A percentile compares a stretch with the other conserved stretches of the same genome.
Evolutionary conservation across 495 filamentous ascomycete species (phyloP).

Genomic region (Penicillium pulvis): DNA sequence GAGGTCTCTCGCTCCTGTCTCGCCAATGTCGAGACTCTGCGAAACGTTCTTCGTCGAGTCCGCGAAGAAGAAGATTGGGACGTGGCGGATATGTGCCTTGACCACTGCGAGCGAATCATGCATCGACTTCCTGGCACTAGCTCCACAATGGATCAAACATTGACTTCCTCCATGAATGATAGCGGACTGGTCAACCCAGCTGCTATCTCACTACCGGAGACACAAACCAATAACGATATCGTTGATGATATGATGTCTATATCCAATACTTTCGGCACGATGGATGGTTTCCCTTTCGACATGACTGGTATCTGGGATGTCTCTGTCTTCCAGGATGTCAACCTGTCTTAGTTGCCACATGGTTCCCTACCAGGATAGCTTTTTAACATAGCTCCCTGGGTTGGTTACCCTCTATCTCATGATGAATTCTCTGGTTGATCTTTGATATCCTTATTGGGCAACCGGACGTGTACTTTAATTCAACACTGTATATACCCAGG

Average conservation of each 20-base stretch:
- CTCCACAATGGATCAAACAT: slow-evolving; percentile 23
- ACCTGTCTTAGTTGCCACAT: slow-evolving; percentile 29
- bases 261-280: slow-evolving; percentile 50
- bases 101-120: slow-evolving; percentile 52
- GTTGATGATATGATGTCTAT: slow-evolving; percentile 57
- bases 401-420: slow-evolving; percentile 1
- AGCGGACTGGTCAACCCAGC: slow-evolving; percentile 46
- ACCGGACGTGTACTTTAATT: slow-evolving; percentile 16
- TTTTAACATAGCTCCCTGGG: too few relatives aligned
- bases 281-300: slow-evolving; percentile 54
- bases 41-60: slow-evolving; percentile 48
- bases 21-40: slow-evolving; percentile 45
- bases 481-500: slow-evolving; percentile 29
- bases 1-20: slow-evolving; percentile 45
- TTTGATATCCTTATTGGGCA: neutral
- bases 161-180: slow-evolving; percentile 22
- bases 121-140: slow-evolving; percentile 40
- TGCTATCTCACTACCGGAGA: slow-evolving; percentile 48
- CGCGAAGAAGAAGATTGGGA: slow-evolving; percentile 57
- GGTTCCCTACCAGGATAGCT: neutral
- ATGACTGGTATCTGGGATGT: slow-evolving; percentile 57
- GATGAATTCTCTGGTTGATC: neutral
- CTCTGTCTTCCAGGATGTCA: slow-evolving; percentile 51
- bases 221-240: slow-evolving; percentile 53
- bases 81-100: slow-evolving; percentile 55